phyloP scores from a whole-genome alignment of 1,284 basidiomycete genomes.

The Meira miltonrushii region DNA sequence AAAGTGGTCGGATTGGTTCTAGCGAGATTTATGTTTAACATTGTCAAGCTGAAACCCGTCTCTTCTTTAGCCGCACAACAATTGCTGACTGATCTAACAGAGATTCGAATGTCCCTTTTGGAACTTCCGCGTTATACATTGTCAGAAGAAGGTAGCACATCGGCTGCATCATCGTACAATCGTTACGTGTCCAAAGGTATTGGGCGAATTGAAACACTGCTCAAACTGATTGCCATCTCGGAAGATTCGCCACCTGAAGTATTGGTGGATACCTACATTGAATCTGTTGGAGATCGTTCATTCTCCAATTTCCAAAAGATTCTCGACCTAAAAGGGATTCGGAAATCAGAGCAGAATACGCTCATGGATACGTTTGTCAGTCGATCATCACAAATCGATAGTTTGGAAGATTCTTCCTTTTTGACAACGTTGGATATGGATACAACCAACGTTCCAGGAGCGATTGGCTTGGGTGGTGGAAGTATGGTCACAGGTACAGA shows the following conservation, averaged over 20 bases:
- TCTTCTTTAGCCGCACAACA: conserved; percentile 30
- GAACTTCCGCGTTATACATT: conserved; percentile 52
- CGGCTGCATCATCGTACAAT: conserved; percentile 58
- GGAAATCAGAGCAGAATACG: conserved; percentile 76
- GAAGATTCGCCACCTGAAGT: conserved; percentile 12
- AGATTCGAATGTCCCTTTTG: conserved; percentile 29
- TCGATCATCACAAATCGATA: conserved; percentile 78
- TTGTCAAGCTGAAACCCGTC: conserved; percentile 42
- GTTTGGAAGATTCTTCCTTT: conserved; percentile 81
- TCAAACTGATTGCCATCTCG: conserved; percentile 30
- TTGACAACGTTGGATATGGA: conserved; percentile 12
- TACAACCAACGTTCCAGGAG: background rate
- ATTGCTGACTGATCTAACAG: conserved; percentile 30
- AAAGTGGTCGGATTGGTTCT: conserved; percentile 33
- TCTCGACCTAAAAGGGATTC: conserved; percentile 88
- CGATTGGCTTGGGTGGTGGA: background rate
- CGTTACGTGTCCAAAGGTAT: conserved; percentile 35
- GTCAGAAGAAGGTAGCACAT: conserved; percentile 59
- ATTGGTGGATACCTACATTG: conserved; percentile 37
- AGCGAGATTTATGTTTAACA: conserved; percentile 26
- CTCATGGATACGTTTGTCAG: conserved; percentile 85
- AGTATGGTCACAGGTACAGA: background rate
- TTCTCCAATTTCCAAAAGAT: conserved; percentile 71
- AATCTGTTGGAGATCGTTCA: conserved; percentile 36
- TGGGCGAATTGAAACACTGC: conserved; percentile 29